Evolutionary conservation across 176 grass and related monocot species (phyloP), one percentile per base, ranked within the genome.

Genomic region (Thinopyrum elongatum): DNA sequence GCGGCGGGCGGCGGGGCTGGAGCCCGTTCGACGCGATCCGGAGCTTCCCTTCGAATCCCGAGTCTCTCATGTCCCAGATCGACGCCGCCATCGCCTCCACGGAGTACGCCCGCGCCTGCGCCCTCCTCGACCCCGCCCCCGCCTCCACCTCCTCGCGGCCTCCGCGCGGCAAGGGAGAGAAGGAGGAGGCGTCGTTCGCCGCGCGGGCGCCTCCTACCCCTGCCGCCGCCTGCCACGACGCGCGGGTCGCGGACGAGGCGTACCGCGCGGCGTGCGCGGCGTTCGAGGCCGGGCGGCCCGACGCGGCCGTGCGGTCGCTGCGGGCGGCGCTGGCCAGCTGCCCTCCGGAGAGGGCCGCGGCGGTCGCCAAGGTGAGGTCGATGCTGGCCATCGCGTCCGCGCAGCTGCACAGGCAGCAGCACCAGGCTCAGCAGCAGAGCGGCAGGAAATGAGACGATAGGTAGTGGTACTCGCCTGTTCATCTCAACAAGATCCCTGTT

Each of bases 21-120:
- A 98, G 90, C 97, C 90, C 90, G 33, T 94, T 98, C 84, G 97
- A 98, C 85, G 87, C 82, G 86, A 92, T 97, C 81, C 88, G 92
- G 17, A 88, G 88, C 90, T 94, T 95, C 85, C 90, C 93, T 11
- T 87, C 97, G 15, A 88, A 88, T 6, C 92, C 94, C 0, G 97
- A 98, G 51, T 73, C 97, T 9, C 88, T 98, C 38, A 93, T 98
- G 97, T 87, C 92, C 21, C 92, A 98, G 82, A 92, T 98, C 97
- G 97, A 96, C 86, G 88, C 94, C 51, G 94, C 97, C 28, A 96
- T 98, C 86, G 89, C 92, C 58, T 86, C 93, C 84, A 78, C 85
- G 39, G 93, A 98, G 92, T 95, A 94, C 88, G 49, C 93, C 58
- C 92, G 89, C 81, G 79, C 96, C 83, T 89, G 82, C 79, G 70